These are phyloP conservation scores for Colletotrichum liaoningense DNA, from an alignment of 2,329 filamentous ascomycete genomes.

Conservation along the genomic window DNA sequence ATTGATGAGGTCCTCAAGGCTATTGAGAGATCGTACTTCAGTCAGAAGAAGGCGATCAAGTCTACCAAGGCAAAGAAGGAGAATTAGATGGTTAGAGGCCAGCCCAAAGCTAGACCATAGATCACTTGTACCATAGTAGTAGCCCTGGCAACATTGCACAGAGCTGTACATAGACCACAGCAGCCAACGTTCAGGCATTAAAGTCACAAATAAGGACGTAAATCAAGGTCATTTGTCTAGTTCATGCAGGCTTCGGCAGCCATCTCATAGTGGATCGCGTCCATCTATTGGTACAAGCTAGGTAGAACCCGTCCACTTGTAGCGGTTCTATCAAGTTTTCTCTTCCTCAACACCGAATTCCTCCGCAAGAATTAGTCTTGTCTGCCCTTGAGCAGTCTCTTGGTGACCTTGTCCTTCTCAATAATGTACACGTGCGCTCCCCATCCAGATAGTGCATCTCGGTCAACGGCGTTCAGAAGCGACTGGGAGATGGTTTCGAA, in stretches of 20 bases:
- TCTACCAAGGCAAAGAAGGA: conserved; percentile 64
- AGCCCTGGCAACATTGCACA: conserved; percentile 34
- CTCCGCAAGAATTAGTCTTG: conserved; percentile 75
- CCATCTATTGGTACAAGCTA: conserved; percentile 51
- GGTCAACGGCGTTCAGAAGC: conserved; percentile 93
- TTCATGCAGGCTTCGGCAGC: conserved; percentile 30
- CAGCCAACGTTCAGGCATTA: conserved; percentile 15
- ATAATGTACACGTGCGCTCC: conserved; percentile 99
- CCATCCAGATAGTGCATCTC: conserved; percentile 97
- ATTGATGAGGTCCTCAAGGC: conserved; percentile 89
- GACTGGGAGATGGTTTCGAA: conserved; percentile 99
- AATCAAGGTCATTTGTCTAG: conserved; percentile 33
- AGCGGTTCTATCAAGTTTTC: conserved; percentile 29
- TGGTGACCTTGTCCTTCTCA: conserved; percentile 99
- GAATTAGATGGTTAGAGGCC: conserved; percentile 50
- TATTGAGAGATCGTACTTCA: conserved; percentile 76
- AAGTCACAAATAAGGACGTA: not conserved
- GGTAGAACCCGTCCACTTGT: conserved; percentile 36
- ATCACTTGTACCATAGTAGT: conserved; percentile 43
- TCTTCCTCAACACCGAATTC: not conserved
- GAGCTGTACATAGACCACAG: conserved; percentile 27
- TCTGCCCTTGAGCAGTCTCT: conserved; percentile 96
- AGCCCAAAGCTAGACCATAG: conserved; percentile 43
- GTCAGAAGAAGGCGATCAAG: conserved; percentile 58
- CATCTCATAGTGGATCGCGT: conserved; percentile 35